phyloP scores from a whole-genome alignment of 305 asterid species.

The Nicotiana rustica region DNA sequence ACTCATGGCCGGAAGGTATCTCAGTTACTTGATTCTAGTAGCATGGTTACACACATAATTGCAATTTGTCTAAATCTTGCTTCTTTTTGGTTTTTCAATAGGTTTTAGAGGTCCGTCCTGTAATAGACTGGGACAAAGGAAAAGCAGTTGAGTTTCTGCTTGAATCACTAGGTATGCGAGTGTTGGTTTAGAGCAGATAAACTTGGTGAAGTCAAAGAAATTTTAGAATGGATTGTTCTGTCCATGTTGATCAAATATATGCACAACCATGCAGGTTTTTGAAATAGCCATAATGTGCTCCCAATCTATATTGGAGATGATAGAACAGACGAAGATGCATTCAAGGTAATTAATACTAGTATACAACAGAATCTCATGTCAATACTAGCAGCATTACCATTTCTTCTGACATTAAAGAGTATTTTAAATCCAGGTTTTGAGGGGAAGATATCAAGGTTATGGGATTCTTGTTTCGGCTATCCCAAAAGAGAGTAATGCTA shows the following conservation, averaged over 20 bases:
- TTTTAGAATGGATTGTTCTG: not conserved
- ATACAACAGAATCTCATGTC: not conserved
- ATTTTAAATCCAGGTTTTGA: constrained; percentile 56
- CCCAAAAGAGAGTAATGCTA: constrained; percentile 83
- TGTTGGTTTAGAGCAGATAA: not conserved
- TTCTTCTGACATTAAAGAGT: constrained; percentile 4
- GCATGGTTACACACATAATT: not conserved
- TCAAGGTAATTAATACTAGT: constrained; percentile 54
- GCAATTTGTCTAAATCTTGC: not conserved
- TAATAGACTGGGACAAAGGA: constrained; percentile 79
- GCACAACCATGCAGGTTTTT: constrained; percentile 26
- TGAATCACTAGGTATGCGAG: constrained; percentile 63
- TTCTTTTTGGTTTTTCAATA: not conserved
- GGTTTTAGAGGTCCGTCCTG: constrained; percentile 81
- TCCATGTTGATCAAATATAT: not conserved
- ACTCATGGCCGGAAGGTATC: constrained; percentile 80
- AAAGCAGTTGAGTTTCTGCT: constrained; percentile 79
- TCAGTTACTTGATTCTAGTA: not conserved
- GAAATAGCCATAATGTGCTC: constrained; percentile 24
- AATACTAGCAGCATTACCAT: not conserved
- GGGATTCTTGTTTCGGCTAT: constrained; percentile 78
- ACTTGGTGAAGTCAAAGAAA: not conserved
- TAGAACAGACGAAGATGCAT: constrained; percentile 91
- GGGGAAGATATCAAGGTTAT: constrained; percentile 63
- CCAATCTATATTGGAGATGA: constrained; percentile 85